Evolutionary conservation across 108 stramenopile species (phyloP), one percentile per base, ranked within the genome.

Genomic region (Stephanodiscus minutulus): DNA sequence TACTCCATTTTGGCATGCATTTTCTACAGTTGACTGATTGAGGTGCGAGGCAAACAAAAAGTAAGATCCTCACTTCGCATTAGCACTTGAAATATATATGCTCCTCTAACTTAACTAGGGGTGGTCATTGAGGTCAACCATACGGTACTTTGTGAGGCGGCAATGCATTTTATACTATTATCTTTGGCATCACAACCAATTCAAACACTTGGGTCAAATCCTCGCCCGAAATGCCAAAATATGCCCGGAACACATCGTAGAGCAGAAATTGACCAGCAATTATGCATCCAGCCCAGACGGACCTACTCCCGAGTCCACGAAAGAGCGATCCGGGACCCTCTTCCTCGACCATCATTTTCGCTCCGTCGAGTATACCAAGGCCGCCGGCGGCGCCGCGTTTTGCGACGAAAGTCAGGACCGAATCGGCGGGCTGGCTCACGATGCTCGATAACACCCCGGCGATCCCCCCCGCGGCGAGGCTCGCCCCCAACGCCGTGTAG

Each of bases 241-340:
- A 72, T 31, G 81, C 86, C 41, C 94, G 83, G 69, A 96, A 95
- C 10, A 96, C 79, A 76, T 98, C 97, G 67, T 98, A 98, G 25
- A 98, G 77, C 25, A 96, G 68, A 77, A 98, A 98, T 68, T 98
- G 97, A 0, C 97, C 97, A 21, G 91, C 87, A 68, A 95, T 95
- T 25, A 95, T 92, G 28, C 85, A 74, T 29, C 91, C 94, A 7
- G 92, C 90, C 97, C 97, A 98, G 46, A 96, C 55, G 59, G 90
- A 95, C 41, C 97, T 87, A 79, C 93, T 95, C 7, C 88, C 90
- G 39, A 96, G 66, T 20, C 97, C 97, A 35, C 88, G 85, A 64
- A 95, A 98, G 10, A 98, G 71, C 10, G 90, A 88, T 46, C 54
- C 57, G 12, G 79, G 13, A n/a, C 90, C 91, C 44, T 86, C 85